These are phyloP conservation scores for Pichia californica DNA, from an alignment of 805 yeast species.

Conservation along the genomic window DNA sequence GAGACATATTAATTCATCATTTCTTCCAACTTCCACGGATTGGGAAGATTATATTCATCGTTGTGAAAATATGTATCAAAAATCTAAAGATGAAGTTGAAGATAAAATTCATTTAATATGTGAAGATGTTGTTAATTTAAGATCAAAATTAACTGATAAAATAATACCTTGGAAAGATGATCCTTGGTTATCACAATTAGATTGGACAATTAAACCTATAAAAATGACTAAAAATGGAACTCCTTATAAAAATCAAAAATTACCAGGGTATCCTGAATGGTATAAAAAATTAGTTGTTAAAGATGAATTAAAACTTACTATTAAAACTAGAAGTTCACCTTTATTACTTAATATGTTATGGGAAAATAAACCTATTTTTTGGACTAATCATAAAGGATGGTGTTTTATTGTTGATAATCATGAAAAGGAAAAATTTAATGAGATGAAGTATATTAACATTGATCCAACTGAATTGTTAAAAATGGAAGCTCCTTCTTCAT, in stretches of 20 bases:
- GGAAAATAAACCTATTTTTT: slow-evolving; percentile 77
- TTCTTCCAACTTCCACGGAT: slow-evolving; percentile 65
- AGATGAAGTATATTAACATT: slow-evolving; percentile 32
- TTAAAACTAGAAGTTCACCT: slow-evolving; percentile 72
- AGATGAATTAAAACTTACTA: slow-evolving; percentile 47
- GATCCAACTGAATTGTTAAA: slow-evolving; percentile 14
- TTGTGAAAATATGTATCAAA: slow-evolving; percentile 63
- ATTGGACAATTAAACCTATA: slow-evolving; percentile 69
- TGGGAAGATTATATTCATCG: slow-evolving; percentile 71
- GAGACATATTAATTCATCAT: slow-evolving; percentile 61
- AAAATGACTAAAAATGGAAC: slow-evolving; percentile 61
- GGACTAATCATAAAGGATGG: slow-evolving; percentile 85
- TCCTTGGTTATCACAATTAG: slow-evolving; percentile 87
- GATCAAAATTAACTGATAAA: slow-evolving; percentile 27
- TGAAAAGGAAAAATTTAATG: slow-evolving; percentile 30
- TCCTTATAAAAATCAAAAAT: slow-evolving; percentile 64
- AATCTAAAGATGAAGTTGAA: slow-evolving; percentile 50
- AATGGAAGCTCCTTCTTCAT: slow-evolving; percentile 5
- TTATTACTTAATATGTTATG: slow-evolving; percentile 69
- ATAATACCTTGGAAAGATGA: slow-evolving; percentile 46
- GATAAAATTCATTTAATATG: slow-evolving; percentile 54
- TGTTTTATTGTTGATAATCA: slow-evolving; percentile 58
- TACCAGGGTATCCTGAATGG: slow-evolving; percentile 95
- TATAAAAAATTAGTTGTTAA: slow-evolving; percentile 52
- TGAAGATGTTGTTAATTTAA: slow-evolving; percentile 44